These are phyloP conservation scores for Neoboletus subvelutipes DNA, from an alignment of 768 basidiomycete species.

Conservation along the genomic window DNA sequence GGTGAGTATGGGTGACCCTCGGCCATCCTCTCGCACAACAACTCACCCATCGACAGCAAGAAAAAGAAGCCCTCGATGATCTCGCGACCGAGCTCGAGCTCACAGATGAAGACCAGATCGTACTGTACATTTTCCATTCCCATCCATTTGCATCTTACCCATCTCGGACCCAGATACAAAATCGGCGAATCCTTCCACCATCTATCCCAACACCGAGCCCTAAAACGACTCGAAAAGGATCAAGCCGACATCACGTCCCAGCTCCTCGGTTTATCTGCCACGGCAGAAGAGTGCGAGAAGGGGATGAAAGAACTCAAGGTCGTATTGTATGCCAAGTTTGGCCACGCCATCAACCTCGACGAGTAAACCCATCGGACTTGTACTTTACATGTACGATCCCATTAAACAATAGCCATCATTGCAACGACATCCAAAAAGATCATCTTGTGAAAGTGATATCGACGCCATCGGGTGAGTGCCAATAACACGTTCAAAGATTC, in stretches of 20 bases:
- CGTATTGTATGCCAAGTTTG: slow-evolving; percentile 86
- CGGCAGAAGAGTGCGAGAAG: slow-evolving; percentile 64
- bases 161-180: slow-evolving; percentile 74
- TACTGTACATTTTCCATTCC: slow-evolving; percentile 54
- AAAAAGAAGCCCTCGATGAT: slow-evolving; percentile 93
- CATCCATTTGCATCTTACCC: slow-evolving; percentile 54
- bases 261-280: slow-evolving; percentile 48
- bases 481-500: not conserved
- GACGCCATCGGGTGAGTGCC: not conserved
- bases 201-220: slow-evolving; percentile 64
- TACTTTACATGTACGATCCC: not conserved
- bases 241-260: slow-evolving; percentile 56
- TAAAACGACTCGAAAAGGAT: slow-evolving; percentile 70
- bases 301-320: slow-evolving; percentile 83
- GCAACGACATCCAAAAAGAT: not conserved
- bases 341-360: slow-evolving; percentile 89
- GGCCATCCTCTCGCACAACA: too few species aligned
- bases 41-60: slow-evolving; percentile 55
- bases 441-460: not conserved
- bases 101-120: slow-evolving; percentile 77
- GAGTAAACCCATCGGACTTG: slow-evolving; percentile 40
- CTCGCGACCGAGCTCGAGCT: slow-evolving; percentile 85
- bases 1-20: slow-evolving; percentile 44
- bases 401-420: not conserved
- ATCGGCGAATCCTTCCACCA: slow-evolving; percentile 89